Base-by-base conservation (phyloP, 306 rosid genomes). In the Quercus glauca region DNA sequence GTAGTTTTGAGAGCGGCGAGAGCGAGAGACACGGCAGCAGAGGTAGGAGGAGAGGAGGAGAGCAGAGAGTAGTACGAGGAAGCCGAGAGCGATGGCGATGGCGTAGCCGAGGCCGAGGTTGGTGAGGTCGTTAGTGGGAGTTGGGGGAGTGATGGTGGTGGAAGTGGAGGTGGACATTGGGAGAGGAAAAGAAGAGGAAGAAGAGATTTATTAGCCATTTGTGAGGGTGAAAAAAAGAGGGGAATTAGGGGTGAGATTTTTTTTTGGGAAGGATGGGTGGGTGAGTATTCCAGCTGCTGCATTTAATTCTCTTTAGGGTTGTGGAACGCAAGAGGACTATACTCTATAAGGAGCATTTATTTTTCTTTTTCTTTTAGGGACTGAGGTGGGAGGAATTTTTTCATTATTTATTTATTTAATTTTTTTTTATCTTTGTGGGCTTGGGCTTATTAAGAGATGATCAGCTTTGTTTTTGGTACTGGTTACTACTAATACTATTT, bases 21-120 rank as follows among this genome's bases (percentile, higher is more conserved):
- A 69, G 57, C 79, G 73, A 81, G 14, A 7, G 3, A 71, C 73
- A 57, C 92, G 86, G 56, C 89, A 85, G 71, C 90, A 84, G 76
- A 85, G 78, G 83, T 91, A 89, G 75, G 90, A 82, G 37, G 89
- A 89, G 25, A 90, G 78, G 73, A 94, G 82, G 51, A 94, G 85
- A 19, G 85, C 31, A 17, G 93, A 56, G 69, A 92, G 89, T 19
- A 94, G 81, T 37, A 90, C 43, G 35, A 89, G 84, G 45, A 92
- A 91, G 71, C 89, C 93, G 29, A 94, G 92, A 71, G 97, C 93
- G 75, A 94, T 88, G 87, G 97, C 99, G 63, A 94, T 94, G 82
- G 81, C 86, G 69, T 76, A 89, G 76, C 87, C 87, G 69, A 70
- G 89, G 84, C 92, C 97, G 56, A 91, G 72, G 29, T 82, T 88